A percentile compares a stretch with the other conserved stretches of the same genome.
Evolutionary conservation across 225 moss, liverwort and hornwort genomes (phyloP).

Genomic region (Sphagnum contortum): DNA sequence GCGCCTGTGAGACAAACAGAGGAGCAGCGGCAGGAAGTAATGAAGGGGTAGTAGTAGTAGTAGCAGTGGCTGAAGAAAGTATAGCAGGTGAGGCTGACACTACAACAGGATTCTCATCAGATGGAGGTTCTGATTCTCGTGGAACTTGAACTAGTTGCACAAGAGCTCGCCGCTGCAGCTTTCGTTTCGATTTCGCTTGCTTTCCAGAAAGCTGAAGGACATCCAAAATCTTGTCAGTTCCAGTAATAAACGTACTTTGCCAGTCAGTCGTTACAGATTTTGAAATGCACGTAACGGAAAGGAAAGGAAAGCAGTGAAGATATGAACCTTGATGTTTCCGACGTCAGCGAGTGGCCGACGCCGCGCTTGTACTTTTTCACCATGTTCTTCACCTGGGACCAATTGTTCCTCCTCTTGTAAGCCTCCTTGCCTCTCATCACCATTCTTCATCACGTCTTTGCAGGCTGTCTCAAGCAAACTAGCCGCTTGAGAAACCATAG

Average conservation of each 20-base stretch:
- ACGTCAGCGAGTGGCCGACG: slow-evolving; percentile 50
- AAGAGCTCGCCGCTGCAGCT: slow-evolving; percentile 26
- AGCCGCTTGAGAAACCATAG: slow-evolving; percentile 69
- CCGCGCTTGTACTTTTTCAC: slow-evolving; percentile 24
- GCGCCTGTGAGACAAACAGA: too few species aligned
- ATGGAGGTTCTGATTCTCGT: too few species aligned
- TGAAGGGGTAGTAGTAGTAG: too few species aligned
- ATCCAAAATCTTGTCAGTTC: too few species aligned
- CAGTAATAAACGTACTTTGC: too few species aligned
- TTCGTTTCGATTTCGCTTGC: slow-evolving; percentile 42
- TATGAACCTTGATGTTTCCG: slow-evolving; percentile 38
- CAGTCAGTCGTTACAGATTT: too few species aligned
- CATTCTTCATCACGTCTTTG: slow-evolving; percentile 24
- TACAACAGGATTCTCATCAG: too few species aligned
- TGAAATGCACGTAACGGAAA: not conserved
- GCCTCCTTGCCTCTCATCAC: too few species aligned
- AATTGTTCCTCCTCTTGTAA: slow-evolving; percentile 26
- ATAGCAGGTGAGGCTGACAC: too few species aligned
- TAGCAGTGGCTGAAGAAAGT: too few species aligned
- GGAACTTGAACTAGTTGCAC: too few species aligned
- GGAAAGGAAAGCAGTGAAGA: not conserved
- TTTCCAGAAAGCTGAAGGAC: not conserved
- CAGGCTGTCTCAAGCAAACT: slow-evolving; percentile 73
- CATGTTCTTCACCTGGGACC: slow-evolving; percentile 42
- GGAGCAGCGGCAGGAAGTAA: too few species aligned